Percentiles rank a stretch among this genome's conserved stretches.
Conservation (phyloP, 2,329 filamentous ascomycete genomes). For the Dothistroma septosporum region DNA sequence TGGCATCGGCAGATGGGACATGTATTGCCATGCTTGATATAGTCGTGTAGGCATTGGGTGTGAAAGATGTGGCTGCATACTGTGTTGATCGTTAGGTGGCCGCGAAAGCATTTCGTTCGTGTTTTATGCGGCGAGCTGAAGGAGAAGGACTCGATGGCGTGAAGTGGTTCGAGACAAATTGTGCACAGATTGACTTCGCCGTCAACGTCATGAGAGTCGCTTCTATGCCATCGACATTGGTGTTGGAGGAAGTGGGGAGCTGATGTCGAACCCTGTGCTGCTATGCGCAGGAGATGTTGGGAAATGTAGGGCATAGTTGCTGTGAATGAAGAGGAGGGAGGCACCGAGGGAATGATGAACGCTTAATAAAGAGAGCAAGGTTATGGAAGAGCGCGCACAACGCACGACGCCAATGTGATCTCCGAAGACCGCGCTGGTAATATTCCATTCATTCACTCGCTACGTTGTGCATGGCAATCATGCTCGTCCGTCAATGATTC, state of each 20-base stretch:
- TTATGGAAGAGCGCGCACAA: too few relatives aligned
- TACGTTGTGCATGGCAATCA: too few relatives aligned
- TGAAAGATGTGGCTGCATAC: background rate
- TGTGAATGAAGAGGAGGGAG: background rate
- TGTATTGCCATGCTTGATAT: background rate
- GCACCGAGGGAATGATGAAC: too few relatives aligned
- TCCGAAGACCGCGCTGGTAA: too few relatives aligned
- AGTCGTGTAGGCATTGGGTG: background rate
- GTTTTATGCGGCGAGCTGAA: background rate
- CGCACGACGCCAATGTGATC: too few relatives aligned
- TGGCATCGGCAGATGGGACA: background rate
- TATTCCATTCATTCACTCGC: too few relatives aligned
- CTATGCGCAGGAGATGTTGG: background rate
- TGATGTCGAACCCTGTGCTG: background rate
- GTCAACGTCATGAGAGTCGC: background rate
- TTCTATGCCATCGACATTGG: background rate
- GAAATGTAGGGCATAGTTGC: background rate
- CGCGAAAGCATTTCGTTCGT: background rate
- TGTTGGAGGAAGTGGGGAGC: background rate
- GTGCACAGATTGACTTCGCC: background rate
- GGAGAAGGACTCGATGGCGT: background rate
- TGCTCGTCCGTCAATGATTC: too few relatives aligned
- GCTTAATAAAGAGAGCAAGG: too few relatives aligned
- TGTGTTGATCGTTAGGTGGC: background rate
- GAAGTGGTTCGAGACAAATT: background rate